These are phyloP conservation scores for Spathaspora girioi DNA, from an alignment of 805 yeast species.

Conservation along the genomic window DNA sequence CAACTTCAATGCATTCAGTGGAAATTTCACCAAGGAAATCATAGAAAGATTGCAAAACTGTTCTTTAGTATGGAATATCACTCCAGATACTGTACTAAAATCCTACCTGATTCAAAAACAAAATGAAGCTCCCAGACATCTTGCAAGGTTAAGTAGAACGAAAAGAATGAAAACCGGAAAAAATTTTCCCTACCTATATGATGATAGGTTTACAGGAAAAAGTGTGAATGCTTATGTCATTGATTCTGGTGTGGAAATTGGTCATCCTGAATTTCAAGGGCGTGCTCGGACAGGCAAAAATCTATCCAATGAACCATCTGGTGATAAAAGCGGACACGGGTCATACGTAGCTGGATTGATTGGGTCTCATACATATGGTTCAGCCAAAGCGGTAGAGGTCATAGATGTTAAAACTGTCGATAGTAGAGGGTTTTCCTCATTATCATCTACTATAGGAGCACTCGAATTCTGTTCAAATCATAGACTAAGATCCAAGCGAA, in stretches of 20 bases:
- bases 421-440: conserved; percentile 61
- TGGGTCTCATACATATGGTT: conserved; percentile 50
- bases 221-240: conserved; percentile 72
- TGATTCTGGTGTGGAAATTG: conserved; percentile 75
- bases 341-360: conserved; percentile 54
- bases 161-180: conserved; percentile 16
- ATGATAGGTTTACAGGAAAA: conserved; percentile 45
- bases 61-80: conserved; percentile 64
- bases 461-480: conserved; percentile 67
- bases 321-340: conserved; percentile 52
- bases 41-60: conserved; percentile 47
- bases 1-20: conserved; percentile 64
- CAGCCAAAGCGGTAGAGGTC: conserved; percentile 50
- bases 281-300: conserved; percentile 59
- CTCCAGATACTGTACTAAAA: conserved; percentile 59
- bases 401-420: conserved; percentile 75
- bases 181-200: conserved; percentile 45
- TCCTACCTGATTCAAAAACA: conserved; percentile 49
- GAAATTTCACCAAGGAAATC: conserved; percentile 49
- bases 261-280: conserved; percentile 61
- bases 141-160: conserved; percentile 58
- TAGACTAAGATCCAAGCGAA: conserved; percentile 25
- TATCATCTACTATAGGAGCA: conserved; percentile 62
- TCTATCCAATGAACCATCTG: conserved; percentile 55
- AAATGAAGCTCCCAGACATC: conserved; percentile 56